Percentiles rank a stretch among this genome's conserved stretches.
phyloP scores from a whole-genome alignment of 441 rosid species.

The Brassica hybrid region DNA sequence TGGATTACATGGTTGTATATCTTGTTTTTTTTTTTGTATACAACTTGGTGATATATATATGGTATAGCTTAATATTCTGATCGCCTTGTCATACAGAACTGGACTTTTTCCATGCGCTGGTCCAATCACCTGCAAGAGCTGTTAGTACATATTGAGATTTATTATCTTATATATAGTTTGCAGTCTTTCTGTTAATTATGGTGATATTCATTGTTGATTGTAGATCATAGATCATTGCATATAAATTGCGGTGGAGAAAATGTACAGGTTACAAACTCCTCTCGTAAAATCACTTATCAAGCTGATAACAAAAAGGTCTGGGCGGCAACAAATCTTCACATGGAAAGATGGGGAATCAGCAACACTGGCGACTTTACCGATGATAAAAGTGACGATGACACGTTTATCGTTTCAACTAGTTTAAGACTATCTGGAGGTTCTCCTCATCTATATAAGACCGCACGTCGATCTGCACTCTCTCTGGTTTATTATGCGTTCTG shows the following conservation, averaged over 20 bases:
- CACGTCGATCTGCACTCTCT: slow-evolving; percentile 59
- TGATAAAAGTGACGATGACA: slow-evolving; percentile 11
- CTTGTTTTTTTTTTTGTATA: neutral
- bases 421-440: slow-evolving; percentile 36
- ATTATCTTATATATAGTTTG: neutral
- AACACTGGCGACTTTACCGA: slow-evolving; percentile 73
- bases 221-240: slow-evolving; percentile 57
- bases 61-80: neutral
- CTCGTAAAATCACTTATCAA: slow-evolving; percentile 44
- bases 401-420: slow-evolving; percentile 50
- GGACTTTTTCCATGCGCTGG: slow-evolving; percentile 58
- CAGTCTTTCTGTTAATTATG: neutral
- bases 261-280: slow-evolving; percentile 40
- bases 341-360: slow-evolving; percentile 58
- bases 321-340: slow-evolving; percentile 48
- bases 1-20: neutral
- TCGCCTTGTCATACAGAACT: slow-evolving; percentile 36
- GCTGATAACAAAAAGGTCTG: slow-evolving; percentile 52
- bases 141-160: neutral
- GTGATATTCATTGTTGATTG: neutral
- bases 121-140: slow-evolving; percentile 48
- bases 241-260: slow-evolving; percentile 70
- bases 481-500: slow-evolving; percentile 60
- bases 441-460: slow-evolving; percentile 37
- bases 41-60: neutral